Base-by-base conservation (phyloP, 495 filamentous ascomycete genomes). In the Aspergillus indologenus region DNA sequence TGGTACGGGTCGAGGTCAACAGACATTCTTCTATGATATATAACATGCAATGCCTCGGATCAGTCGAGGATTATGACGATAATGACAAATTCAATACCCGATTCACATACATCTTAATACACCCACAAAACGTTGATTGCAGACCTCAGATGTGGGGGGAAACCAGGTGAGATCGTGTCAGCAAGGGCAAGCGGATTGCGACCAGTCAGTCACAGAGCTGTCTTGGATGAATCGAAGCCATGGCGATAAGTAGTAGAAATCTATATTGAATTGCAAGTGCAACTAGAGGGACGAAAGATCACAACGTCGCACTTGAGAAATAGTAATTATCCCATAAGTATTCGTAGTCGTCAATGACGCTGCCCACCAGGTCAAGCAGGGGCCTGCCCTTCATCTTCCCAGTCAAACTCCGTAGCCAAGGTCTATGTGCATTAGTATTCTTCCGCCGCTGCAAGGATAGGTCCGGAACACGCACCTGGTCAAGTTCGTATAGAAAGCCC, bases 271-370 rank as follows among this genome's bases (percentile, higher is more conserved):
- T 40, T 7, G 23, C 24, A 51, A 31, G 5, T 12, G 15, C 31
- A 15, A 1, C 6, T 29, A 7, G 17, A 20, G 4, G 5, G 45
- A 9, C 21, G 45, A 47, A 15, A 24, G 24, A 54, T 75, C 62
- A 90, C 58, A 89, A 64, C 0, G 87, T 90, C 22, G 87, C 83
- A 12, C 86, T 89, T 12, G 85, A 81, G 71, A 98, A 98, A 73
- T 98, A 93, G 67, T 96, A 98, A 53, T 96, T 90, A 75, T 97
- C 93, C 94, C 94, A 98, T 17, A 98, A 79, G 67, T 94, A 97
- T 68, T 95, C 90, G 65, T 98, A 98, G 68, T 98, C 95, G 69
- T 96, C 92, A 56, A 98, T 66, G 21, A 98, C 82, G 53, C 87
- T 91, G 1, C 83, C 85, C 17, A 97, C 77, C 63, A 98, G 75